phyloP scores from a whole-genome alignment of 768 basidiomycete genomes.

The Lactifluus piperatus region DNA sequence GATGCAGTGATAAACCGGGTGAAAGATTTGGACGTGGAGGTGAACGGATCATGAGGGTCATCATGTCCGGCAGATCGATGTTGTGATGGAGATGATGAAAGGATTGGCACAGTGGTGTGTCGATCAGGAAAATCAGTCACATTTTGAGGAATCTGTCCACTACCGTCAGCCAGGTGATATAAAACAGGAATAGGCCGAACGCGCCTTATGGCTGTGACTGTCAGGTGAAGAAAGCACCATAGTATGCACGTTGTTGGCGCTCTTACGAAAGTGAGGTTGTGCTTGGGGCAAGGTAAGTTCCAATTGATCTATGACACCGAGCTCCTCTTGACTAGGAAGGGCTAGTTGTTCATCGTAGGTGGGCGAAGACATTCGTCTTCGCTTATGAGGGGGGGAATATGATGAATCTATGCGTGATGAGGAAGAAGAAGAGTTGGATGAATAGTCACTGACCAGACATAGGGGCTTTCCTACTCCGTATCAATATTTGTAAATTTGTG shows the following conservation, averaged over 20 bases:
- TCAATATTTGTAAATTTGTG: neutral
- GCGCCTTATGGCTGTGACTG: neutral
- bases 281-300: slow-evolving; percentile 10
- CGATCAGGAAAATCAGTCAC: neutral
- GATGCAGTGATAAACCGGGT: slow-evolving; percentile 2
- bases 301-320: neutral
- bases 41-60: slow-evolving; percentile 12
- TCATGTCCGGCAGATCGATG: neutral
- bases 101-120: neutral
- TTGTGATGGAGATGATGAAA: neutral
- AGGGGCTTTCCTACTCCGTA: neutral
- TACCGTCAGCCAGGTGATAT: neutral
- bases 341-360: slow-evolving; percentile 40
- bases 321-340: slow-evolving; percentile 36
- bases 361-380: slow-evolving; percentile 54
- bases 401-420: slow-evolving; percentile 13
- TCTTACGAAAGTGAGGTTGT: neutral
- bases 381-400: slow-evolving; percentile 47
- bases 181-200: neutral
- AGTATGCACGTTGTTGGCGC: neutral
- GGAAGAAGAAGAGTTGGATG: neutral
- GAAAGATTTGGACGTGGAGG: neutral
- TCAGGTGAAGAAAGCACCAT: neutral
- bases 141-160: neutral
- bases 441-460: slow-evolving; percentile 1